Evolutionary conservation across 768 basidiomycete genomes (phyloP), one percentile per base, ranked within the genome.

Genomic region (Termitomyces sp.): DNA sequence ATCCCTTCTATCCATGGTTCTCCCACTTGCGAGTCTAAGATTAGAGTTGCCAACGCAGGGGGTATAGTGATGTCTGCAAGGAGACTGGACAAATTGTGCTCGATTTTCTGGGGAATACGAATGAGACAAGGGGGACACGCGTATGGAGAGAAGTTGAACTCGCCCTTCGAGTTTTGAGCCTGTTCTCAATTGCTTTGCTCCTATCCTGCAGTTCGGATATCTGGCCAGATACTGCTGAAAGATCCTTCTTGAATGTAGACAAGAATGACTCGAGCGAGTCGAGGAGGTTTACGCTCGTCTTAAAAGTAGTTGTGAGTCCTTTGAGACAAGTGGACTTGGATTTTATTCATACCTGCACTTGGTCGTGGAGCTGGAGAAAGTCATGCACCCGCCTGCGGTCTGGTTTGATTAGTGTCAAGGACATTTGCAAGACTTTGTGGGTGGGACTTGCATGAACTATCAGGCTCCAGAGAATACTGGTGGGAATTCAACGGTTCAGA

Each of bases 161-260:
- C 66, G 97, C 97, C 75, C 87, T 82, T 54, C 97, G 82, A 58
- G 88, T 91, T 69, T 87, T 89, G 58, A 98, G 79, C 58, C 88
- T 83, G 60, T 82, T 84, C 63, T 98, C 97, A 18, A 98, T 97
- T 44, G 90, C 90, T 63, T 91, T 89, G 69, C 93, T 95, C 36
- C 93, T 81, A 63, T 85, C 83, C 68, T 98, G 97, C 24, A 99
- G 79, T 62, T 98, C 93, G 1, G 93, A 90, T 70, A 99, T 96
- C 70, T 99, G 95, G 3, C 94, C 92, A 2, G 97, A 98, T 11
- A 98, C 97, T 1, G 89, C 88, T 6, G 93, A 91, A 22, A 99
- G 79, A 71, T 99, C 96, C 65, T 81, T 89, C 72, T 98, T 96
- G 68, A 99, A 99, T 0, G 92, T 97, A 2, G 93, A 94, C 12